Base-by-base conservation (phyloP, 768 basidiomycete genomes). In the Infundibulicybe gibba region DNA sequence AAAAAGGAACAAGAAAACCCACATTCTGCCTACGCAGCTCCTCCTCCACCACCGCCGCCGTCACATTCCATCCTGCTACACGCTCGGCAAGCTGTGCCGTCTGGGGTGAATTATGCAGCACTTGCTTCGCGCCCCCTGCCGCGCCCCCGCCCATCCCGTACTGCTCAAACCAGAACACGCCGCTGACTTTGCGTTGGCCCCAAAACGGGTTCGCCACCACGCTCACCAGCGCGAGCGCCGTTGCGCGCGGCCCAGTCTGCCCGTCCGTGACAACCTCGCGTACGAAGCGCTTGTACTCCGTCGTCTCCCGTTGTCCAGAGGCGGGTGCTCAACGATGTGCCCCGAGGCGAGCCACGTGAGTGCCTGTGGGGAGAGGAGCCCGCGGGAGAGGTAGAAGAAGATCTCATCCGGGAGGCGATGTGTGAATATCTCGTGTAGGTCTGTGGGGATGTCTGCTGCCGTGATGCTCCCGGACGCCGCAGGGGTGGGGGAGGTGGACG, bases 221-320 rank as follows among this genome's bases (percentile, higher is more conserved):
- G 59, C 86, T 88, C 41, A 98, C 75, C 43, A 99, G 76, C 33
- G 94, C 94, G 21, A 99, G 75, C 17, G 93, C 75, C 14, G 92
- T 94, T 45, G 91, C 93, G 15, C 97, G 80, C 25, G 97, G 97
- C 1, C 91, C 89, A 12, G 93, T 97, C 61, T 87, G 85, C 5
- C 92, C 91, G 56, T 98, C 95, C 1, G 94, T 97, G 47, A 98
- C 87, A 31, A 93, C 88, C 66, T 97, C 94, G 71, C 94, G 94
- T 53, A 97, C 80, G 63, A 95, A 99, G 16, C 94, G 81, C 56
- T 83, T 85, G 63, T 97, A 98, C 63, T 99, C 94, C 1, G 80
- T 91, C 34, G 90, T 92, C 65, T 97, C 95, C 94, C 94, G 59
- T 94, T 94, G 61, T 94, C 92, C 42, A 98, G 73, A 32, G 97